A percentile compares a stretch with the other conserved stretches of the same genome.
Evolutionary conservation across 345 rosid genomes (phyloP).

Genomic region (Eucalyptus grandis): DNA sequence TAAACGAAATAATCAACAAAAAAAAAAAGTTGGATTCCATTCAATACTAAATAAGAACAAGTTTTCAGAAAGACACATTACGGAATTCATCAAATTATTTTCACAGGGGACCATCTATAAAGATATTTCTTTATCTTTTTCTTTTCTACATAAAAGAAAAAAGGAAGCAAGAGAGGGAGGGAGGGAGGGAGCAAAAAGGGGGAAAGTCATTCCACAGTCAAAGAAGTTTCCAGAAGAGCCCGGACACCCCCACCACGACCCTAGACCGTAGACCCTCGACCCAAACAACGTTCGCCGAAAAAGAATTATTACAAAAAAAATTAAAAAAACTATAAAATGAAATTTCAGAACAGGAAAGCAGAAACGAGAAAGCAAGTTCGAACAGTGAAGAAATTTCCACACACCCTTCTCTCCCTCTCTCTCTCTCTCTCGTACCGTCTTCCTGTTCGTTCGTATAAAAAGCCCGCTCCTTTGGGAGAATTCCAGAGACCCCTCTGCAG

Average conservation of each 20-base stretch:
- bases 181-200: background rate
- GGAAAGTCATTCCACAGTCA: background rate
- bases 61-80: background rate
- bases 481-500: background rate
- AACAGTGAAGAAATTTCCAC: background rate
- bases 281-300: background rate
- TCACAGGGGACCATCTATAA: background rate
- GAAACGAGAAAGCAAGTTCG: background rate
- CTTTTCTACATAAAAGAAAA: background rate
- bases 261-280: background rate
- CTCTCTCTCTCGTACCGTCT: background rate
- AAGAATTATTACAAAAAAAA: background rate
- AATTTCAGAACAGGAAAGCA: background rate
- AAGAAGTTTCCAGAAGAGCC: background rate
- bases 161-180: accelerated
- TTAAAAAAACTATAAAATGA: background rate
- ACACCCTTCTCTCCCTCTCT: background rate
- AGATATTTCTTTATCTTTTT: background rate
- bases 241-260: background rate
- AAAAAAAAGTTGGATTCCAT: background rate
- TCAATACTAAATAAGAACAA: background rate
- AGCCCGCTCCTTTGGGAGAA: background rate
- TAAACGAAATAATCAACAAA: accelerated
- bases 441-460: background rate
- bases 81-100: background rate